Percentiles rank a stretch among this genome's conserved stretches.
These are phyloP conservation scores for Sporothrix euskadiensis DNA, from an alignment of 2,329 filamentous ascomycete genomes.

Conservation along the genomic window DNA sequence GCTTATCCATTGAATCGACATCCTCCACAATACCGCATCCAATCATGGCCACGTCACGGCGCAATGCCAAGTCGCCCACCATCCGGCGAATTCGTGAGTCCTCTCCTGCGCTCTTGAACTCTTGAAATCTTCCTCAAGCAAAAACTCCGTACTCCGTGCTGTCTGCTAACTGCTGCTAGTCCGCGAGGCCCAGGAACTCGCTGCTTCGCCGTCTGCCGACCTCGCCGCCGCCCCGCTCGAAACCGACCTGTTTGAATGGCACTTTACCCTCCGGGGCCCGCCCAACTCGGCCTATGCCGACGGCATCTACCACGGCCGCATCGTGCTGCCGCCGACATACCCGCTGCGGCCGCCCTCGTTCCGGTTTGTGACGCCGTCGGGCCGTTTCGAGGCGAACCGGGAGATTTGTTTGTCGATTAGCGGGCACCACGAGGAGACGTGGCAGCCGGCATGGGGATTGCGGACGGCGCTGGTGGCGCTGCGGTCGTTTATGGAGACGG, in stretches of 20 bases:
- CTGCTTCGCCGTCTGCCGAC: slow-evolving; percentile 75
- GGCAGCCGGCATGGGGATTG: slow-evolving; percentile 98
- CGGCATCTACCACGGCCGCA: slow-evolving; percentile 94
- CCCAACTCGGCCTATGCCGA: slow-evolving; percentile 75
- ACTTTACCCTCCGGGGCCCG: slow-evolving; percentile 93
- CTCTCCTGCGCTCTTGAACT: not conserved
- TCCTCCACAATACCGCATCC: not conserved
- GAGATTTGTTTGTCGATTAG: slow-evolving; percentile 95
- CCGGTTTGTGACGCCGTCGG: slow-evolving; percentile 88
- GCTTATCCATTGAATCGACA: not conserved
- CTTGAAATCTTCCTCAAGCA: not conserved
- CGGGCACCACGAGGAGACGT: slow-evolving; percentile 96
- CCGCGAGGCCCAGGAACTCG: slow-evolving; percentile 87
- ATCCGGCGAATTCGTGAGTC: slow-evolving; percentile 76
- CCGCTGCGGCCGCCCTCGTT: slow-evolving; percentile 92
- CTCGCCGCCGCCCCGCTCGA: slow-evolving; percentile 85
- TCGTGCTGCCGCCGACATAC: slow-evolving; percentile 85
- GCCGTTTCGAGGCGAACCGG: slow-evolving; percentile 92
- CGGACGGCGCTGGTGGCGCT: slow-evolving; percentile 81
- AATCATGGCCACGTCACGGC: slow-evolving; percentile 12
- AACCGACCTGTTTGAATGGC: slow-evolving; percentile 94
- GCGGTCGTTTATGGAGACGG: slow-evolving; percentile 89
- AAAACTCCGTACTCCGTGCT: not conserved
- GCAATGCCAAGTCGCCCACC: slow-evolving; percentile 75
- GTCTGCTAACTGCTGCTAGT: slow-evolving; percentile 50